A percentile compares a stretch with the other conserved stretches of the same genome.
phyloP scores from a whole-genome alignment of 2,329 filamentous ascomycete genomes.

The Tolypocladium inflatum region DNA sequence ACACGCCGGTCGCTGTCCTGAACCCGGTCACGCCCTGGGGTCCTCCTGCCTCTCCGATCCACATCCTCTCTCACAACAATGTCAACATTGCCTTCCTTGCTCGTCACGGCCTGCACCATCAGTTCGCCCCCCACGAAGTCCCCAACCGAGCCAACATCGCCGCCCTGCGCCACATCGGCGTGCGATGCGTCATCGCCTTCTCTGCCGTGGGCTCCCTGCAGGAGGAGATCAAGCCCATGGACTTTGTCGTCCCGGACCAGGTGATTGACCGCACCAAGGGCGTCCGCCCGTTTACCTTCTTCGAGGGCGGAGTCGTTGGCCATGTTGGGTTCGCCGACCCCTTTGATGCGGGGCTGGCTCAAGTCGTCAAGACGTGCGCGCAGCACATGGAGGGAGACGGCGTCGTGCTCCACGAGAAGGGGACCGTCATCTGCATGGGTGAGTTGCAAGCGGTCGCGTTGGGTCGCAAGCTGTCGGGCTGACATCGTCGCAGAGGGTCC shows the following conservation, averaged over 20 bases:
- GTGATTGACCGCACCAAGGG: constrained; percentile 97
- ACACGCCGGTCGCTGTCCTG: constrained; percentile 72
- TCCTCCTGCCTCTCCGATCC: constrained; percentile 62
- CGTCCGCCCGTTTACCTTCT: constrained; percentile 89
- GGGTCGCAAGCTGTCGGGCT: background rate
- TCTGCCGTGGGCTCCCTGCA: constrained; percentile 87
- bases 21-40: constrained; percentile 84
- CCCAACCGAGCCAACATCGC: constrained; percentile 92
- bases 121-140: constrained; percentile 91
- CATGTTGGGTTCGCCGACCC: constrained; percentile 95
- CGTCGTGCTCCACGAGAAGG: constrained; percentile 73
- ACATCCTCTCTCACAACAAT: constrained; percentile 79
- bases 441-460: constrained; percentile 20
- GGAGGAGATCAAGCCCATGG: constrained; percentile 87
- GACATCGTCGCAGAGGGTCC: constrained; percentile 63
- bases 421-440: constrained; percentile 89
- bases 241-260: constrained; percentile 95
- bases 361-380: constrained; percentile 71
- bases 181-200: constrained; percentile 87
- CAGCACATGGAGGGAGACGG: constrained; percentile 70
- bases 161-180: constrained; percentile 84
- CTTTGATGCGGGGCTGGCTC: constrained; percentile 71
- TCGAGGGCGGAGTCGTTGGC: constrained; percentile 82
- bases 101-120: constrained; percentile 81
- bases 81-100: constrained; percentile 85